Evolutionary conservation across 176 grass and related monocot genomes (phyloP).

Genomic region (Carex myosuroides): DNA sequence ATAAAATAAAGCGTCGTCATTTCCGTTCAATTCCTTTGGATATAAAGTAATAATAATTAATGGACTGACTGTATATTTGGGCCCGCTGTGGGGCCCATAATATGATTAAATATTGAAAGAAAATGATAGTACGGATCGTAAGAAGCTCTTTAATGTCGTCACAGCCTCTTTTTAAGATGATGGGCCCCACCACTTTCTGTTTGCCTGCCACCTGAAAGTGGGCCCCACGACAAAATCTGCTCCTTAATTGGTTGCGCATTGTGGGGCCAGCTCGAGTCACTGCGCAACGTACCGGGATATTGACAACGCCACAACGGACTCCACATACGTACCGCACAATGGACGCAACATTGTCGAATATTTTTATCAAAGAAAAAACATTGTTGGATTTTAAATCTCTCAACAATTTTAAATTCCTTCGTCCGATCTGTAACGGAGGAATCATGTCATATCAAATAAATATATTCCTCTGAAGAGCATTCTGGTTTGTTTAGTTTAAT

Average conservation of each 20-base stretch:
- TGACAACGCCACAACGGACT: constrained; percentile 6
- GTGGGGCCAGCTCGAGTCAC: not conserved
- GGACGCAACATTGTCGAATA: not conserved
- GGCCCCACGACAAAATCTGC: not conserved
- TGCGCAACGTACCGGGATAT: constrained; percentile 19
- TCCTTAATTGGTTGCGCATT: not conserved
- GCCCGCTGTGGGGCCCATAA: not conserved
- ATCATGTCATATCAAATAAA: too few relatives aligned
- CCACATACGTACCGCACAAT: not conserved
- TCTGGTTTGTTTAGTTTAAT: too few relatives aligned
- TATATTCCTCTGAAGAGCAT: too few relatives aligned
- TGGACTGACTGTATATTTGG: not conserved
- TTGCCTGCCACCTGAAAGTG: constrained; percentile 31
- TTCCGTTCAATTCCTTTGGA: not conserved
- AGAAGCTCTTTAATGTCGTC: constrained; percentile 2
- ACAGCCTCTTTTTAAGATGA: not conserved
- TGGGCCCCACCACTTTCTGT: constrained; percentile 18
- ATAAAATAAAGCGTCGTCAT: not conserved
- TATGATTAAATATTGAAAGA: constrained; percentile 12
- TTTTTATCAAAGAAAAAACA: not conserved
- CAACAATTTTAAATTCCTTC: not conserved
- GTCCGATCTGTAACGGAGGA: too few relatives aligned
- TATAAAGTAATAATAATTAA: not conserved
- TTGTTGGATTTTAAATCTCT: not conserved
- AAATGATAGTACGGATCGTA: constrained; percentile 14